Conservation (phyloP, 1,284 basidiomycete genomes). For the Exobasidium rhododendri region DNA sequence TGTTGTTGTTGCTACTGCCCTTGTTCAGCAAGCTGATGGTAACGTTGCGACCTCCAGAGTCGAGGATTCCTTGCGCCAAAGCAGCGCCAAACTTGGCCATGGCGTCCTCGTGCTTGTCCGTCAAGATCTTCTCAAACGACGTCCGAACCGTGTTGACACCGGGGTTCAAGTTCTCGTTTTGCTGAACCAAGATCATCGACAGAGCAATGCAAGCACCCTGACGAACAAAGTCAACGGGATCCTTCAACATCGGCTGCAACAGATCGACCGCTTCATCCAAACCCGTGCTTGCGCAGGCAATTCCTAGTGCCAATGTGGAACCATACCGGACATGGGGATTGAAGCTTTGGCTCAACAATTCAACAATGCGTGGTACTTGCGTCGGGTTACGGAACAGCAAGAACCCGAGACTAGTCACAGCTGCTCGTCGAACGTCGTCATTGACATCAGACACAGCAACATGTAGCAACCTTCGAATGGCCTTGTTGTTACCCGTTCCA, state of each 20-base stretch:
- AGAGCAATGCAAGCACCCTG: slow-evolving; percentile 53
- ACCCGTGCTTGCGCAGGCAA: slow-evolving; percentile 53
- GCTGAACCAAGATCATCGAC: slow-evolving; percentile 53
- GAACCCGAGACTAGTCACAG: slow-evolving; percentile 52
- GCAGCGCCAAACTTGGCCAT: slow-evolving; percentile 55
- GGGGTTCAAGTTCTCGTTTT: slow-evolving; percentile 53
- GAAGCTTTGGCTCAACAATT: slow-evolving; percentile 54
- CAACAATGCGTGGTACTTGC: slow-evolving; percentile 53
- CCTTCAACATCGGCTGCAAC: slow-evolving; percentile 54
- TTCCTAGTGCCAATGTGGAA: slow-evolving; percentile 52
- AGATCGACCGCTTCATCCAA: slow-evolving; percentile 52
- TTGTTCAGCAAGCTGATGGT: slow-evolving; percentile 52
- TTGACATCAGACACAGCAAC: slow-evolving; percentile 53
- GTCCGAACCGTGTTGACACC: slow-evolving; percentile 45
- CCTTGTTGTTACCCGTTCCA: slow-evolving; percentile 54
- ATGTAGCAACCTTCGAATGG: slow-evolving; percentile 50
- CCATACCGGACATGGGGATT: slow-evolving; percentile 55
- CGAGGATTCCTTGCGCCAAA: slow-evolving; percentile 50
- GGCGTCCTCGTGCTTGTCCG: slow-evolving; percentile 54
- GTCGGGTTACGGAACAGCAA: slow-evolving; percentile 54
- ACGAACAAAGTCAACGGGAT: slow-evolving; percentile 54
- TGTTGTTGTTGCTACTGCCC: slow-evolving; percentile 51
- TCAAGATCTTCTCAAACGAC: slow-evolving; percentile 49
- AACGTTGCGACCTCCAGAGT: slow-evolving; percentile 53
- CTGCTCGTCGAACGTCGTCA: slow-evolving; percentile 54